Conservation (phyloP, 352 stramenopile genomes). For the Saprolegnia diclina region DNA sequence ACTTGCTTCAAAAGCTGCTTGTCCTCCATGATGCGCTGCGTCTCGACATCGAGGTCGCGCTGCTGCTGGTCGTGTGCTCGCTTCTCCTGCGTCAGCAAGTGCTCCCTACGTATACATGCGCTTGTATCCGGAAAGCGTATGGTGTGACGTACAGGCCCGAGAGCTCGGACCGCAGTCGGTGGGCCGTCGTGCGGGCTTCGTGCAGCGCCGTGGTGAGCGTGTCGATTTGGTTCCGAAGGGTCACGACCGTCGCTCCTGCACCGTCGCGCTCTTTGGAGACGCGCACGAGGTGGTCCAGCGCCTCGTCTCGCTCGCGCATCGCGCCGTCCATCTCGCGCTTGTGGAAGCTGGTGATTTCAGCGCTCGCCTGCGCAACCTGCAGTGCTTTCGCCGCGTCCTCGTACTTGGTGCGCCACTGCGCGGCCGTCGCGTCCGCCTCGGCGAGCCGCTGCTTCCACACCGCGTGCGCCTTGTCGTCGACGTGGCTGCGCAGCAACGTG, state of each 20-base stretch:
- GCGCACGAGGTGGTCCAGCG: neutral
- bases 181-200: no score
- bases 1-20: conserved; percentile 43
- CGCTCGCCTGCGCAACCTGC: neutral
- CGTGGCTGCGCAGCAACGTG: conserved; percentile 14
- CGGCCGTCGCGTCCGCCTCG: neutral
- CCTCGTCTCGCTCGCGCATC: neutral
- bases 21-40: conserved; percentile 33
- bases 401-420: neutral
- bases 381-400: neutral
- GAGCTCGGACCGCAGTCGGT: no score
- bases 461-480: conserved; percentile 6
- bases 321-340: neutral
- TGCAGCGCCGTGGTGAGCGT: no score
- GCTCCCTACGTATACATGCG: no score
- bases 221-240: no score
- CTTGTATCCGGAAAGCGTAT: no score
- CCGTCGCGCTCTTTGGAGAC: no score
- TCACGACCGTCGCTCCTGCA: no score
- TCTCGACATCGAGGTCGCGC: conserved; percentile 17
- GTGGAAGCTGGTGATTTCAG: neutral
- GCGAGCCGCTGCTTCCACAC: conserved; percentile 6
- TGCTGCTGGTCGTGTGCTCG: neutral
- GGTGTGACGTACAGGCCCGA: no score
- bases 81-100: conserved; percentile 13